These are phyloP conservation scores for Andrographis paniculata DNA, from an alignment of 305 asterid genomes.

Conservation along the genomic window DNA sequence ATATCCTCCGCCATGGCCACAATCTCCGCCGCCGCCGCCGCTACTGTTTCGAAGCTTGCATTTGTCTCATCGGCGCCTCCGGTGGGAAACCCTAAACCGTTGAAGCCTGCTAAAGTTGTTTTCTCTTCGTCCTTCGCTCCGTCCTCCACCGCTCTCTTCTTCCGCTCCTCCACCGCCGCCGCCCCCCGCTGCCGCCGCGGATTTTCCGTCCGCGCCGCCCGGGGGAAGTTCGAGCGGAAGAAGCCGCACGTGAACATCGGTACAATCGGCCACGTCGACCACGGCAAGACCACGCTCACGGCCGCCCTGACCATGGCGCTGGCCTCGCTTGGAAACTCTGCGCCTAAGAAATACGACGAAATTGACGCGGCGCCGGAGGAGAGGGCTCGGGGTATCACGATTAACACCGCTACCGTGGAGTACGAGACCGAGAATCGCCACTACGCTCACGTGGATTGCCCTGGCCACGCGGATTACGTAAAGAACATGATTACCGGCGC, in stretches of 20 bases:
- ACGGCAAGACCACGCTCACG: constrained; percentile 78
- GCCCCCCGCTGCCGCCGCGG: constrained; percentile 19
- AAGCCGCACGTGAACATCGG: constrained; percentile 87
- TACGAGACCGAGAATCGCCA: constrained; percentile 55
- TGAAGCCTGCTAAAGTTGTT: constrained; percentile 26
- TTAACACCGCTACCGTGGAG: constrained; percentile 46
- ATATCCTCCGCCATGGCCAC: constrained; percentile 29
- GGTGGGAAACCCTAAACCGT: constrained; percentile 15
- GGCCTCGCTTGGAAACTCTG: constrained; percentile 41
- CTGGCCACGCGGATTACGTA: constrained; percentile 53
- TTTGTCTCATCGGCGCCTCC: constrained; percentile 19
- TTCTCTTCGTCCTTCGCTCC: constrained; percentile 40
- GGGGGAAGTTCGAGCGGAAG: constrained; percentile 53
- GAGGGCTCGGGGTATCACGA: constrained; percentile 50
- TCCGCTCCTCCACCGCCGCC: constrained; percentile 25
- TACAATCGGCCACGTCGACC: constrained; percentile 91
- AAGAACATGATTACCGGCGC: constrained; percentile 60
- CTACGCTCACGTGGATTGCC: constrained; percentile 51
- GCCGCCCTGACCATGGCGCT: constrained; percentile 66
- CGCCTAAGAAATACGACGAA: constrained; percentile 48
- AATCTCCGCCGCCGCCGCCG: constrained; percentile 23
- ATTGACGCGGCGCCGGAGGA: constrained; percentile 56
- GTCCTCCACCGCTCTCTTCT: constrained; percentile 31
- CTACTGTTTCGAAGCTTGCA: constrained; percentile 20
- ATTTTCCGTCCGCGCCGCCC: constrained; percentile 43